Base-by-base conservation (phyloP, 192 early-diverging fungal genomes). In the Gaertneriomyces semiglobifer region DNA sequence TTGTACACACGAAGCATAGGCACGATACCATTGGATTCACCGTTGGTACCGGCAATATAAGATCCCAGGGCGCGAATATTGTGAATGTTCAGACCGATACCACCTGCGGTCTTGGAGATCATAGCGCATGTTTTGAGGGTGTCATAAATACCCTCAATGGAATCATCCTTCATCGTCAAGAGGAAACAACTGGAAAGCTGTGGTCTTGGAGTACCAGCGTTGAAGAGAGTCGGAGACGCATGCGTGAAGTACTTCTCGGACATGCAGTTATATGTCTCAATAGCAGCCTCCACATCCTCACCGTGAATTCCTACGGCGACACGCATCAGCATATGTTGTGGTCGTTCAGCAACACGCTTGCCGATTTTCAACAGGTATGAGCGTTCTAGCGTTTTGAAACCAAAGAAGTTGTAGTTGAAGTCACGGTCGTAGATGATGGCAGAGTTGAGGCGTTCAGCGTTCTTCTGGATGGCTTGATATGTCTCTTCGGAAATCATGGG, bases 261-360 rank as follows among this genome's bases (percentile, higher is more conserved):
- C 88, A 99, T 86, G 60, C 92, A 84, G 61, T 93, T 86, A 79
- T 98, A 81, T 7, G 94, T 96, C 76, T 99, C 91, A 66, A 99
- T 90, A 19, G 88, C 96, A 52, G 89, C 79, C 16, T 93, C 90
- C 59, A 97, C 85, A 74, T 99, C 88, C 11, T 87, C 88, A 48
- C 90, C 94, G 52, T 97, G 94, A 74, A 99, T 97, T 11, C 96
- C 96, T 62, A 99, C 90, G 39, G 93, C 80, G 14, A 99, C 95
- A 70, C 96, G 91, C 96, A 99, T 99, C 48, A 99, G 76, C 89
- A 99, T 81, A 77, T 98, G 96, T 76, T 98, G 96, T 14, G 96
- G 96, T 42, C 96, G 76, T 79, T 98, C 95, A 3, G 91, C 94
- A 39, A 94, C 87, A 58, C 87, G 86, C 41, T 88, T 87, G 65